Conservation (phyloP, 768 basidiomycete genomes). For the Phylloporus sp. region DNA sequence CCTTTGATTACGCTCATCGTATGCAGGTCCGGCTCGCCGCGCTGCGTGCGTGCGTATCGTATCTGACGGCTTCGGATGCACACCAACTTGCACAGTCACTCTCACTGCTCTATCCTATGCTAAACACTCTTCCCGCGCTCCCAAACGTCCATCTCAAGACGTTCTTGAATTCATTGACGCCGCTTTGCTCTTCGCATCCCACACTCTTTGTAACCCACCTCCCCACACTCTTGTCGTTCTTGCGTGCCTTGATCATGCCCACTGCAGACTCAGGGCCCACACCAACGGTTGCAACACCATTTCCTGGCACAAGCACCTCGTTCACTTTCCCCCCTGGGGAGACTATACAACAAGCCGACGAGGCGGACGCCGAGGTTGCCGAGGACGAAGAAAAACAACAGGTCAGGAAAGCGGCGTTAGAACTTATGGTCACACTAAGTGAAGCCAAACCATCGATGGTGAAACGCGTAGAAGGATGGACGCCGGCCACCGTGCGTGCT, state of each 20-base stretch:
- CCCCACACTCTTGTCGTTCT: slow-evolving; percentile 60
- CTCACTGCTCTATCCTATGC: slow-evolving; percentile 64
- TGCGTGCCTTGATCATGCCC: slow-evolving; percentile 70
- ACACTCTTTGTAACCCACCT: slow-evolving; percentile 74
- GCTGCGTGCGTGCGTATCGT: slow-evolving; percentile 64
- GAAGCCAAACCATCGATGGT: slow-evolving; percentile 74
- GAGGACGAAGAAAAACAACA: slow-evolving; percentile 66
- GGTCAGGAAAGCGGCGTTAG: slow-evolving; percentile 68
- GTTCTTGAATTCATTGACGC: slow-evolving; percentile 67
- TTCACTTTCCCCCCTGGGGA: slow-evolving; percentile 41
- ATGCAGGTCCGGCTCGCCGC: slow-evolving; percentile 69
- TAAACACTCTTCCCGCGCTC: slow-evolving; percentile 66
- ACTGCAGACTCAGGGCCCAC: slow-evolving; percentile 50
- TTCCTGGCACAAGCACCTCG: slow-evolving; percentile 31
- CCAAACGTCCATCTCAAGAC: slow-evolving; percentile 52
- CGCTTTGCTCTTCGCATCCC: slow-evolving; percentile 65
- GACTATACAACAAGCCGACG: slow-evolving; percentile 27
- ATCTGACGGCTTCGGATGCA: slow-evolving; percentile 59
- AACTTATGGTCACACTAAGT: slow-evolving; percentile 78
- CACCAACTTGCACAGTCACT: slow-evolving; percentile 59
- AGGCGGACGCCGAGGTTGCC: slow-evolving; percentile 35
- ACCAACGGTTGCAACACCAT: slow-evolving; percentile 48
- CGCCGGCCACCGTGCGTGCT: slow-evolving; percentile 62
- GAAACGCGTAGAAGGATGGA: slow-evolving; percentile 66
- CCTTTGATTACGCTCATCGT: not conserved